phyloP scores from a whole-genome alignment of 305 asterid genomes.

The Solanum hybrid region DNA sequence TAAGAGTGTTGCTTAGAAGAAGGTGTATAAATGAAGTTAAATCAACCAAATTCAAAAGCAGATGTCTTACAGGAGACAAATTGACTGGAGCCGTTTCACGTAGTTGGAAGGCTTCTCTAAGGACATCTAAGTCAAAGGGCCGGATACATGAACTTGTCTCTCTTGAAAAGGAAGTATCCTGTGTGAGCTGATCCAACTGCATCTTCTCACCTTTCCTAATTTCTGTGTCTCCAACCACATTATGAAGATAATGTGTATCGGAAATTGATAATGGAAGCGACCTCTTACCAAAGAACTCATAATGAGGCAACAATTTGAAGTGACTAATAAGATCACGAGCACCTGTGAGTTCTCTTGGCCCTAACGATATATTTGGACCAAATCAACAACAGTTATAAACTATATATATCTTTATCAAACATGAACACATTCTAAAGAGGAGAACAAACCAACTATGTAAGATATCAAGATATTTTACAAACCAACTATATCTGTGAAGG shows the following conservation, averaged over 20 bases:
- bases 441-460: too few relatives aligned
- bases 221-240: conserved; percentile 87
- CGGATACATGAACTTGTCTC: conserved; percentile 50
- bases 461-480: not conserved
- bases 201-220: conserved; percentile 88
- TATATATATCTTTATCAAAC: not conserved
- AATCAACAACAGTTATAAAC: conserved; percentile 1
- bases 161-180: conserved; percentile 45
- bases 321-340: conserved; percentile 83
- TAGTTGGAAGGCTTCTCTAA: conserved; percentile 76
- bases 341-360: conserved; percentile 95
- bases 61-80: conserved; percentile 61
- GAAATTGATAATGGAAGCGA: conserved; percentile 71
- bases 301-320: conserved; percentile 73
- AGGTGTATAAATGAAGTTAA: not conserved
- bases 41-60: conserved; percentile 9
- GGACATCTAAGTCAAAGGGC: conserved; percentile 70
- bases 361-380: conserved; percentile 31
- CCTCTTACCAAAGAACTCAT: conserved; percentile 87
- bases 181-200: conserved; percentile 82
- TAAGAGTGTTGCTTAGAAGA: not conserved
- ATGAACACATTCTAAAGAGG: not conserved
- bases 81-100: conserved; percentile 69
- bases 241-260: conserved; percentile 84
- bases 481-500: not conserved